phyloP scores from a whole-genome alignment of 176 grass and related monocot genomes.

The Saccharum officinarum region DNA sequence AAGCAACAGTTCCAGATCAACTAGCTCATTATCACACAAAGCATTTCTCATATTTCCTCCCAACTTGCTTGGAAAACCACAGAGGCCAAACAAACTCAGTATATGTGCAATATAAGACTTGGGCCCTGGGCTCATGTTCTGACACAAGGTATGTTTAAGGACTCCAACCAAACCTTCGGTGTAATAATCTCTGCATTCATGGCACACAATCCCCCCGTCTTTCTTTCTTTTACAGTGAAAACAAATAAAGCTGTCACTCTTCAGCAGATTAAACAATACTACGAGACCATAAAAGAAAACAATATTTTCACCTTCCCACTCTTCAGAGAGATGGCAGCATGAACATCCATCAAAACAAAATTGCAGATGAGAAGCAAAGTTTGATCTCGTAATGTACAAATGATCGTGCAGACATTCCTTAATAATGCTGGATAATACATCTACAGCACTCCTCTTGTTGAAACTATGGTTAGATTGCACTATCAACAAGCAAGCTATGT shows the following conservation, averaged over 20 bases:
- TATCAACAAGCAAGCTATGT: slow-evolving; percentile 57
- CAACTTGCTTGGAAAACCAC: slow-evolving; percentile 65
- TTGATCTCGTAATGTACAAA: slow-evolving; percentile 56
- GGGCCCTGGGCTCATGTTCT: slow-evolving; percentile 47
- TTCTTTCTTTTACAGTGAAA: slow-evolving; percentile 38
- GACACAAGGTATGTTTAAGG: slow-evolving; percentile 55
- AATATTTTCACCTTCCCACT: slow-evolving; percentile 75
- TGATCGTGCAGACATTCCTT: slow-evolving; percentile 56
- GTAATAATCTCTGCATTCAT: slow-evolving; percentile 43
- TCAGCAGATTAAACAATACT: slow-evolving; percentile 68
- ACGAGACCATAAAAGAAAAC: slow-evolving; percentile 68
- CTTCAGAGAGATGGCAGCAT: slow-evolving; percentile 45
- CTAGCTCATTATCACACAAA: slow-evolving; percentile 56
- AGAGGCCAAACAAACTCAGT: slow-evolving; percentile 80
- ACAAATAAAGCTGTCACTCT: slow-evolving; percentile 42
- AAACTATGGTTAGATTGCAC: slow-evolving; percentile 54
- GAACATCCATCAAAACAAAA: slow-evolving; percentile 57
- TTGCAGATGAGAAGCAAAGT: slow-evolving; percentile 59
- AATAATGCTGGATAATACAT: slow-evolving; percentile 55
- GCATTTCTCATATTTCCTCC: slow-evolving; percentile 58
- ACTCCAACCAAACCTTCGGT: slow-evolving; percentile 42
- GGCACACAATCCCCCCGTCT: slow-evolving; percentile 44
- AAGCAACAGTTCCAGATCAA: slow-evolving; percentile 60
- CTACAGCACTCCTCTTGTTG: slow-evolving; percentile 42
- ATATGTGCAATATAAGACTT: slow-evolving; percentile 69